Base-by-base conservation (phyloP, 495 filamentous ascomycete genomes). In the Aspergillus indologenus region DNA sequence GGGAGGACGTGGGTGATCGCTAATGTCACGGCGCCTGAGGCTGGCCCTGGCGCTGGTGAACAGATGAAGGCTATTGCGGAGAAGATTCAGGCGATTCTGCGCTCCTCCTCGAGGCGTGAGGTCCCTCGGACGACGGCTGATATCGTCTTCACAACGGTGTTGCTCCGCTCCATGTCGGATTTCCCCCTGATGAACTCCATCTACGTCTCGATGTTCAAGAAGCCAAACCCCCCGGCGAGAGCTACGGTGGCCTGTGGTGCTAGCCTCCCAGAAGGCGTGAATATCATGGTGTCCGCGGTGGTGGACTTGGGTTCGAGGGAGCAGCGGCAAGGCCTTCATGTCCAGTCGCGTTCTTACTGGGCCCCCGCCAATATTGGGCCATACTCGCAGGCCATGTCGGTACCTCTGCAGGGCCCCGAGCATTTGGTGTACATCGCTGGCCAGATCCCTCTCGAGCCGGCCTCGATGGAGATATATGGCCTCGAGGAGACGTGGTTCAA, bases 321-420 rank as follows among this genome's bases (percentile, higher is more conserved):
- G 23, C 23, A 53, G 52, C 72, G 78, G 53, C 79, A 79, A 12
- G 86, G 86, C 2, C 80, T 99, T 1, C 94, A 99, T 70, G 92
- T 99, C 3, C 95, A 98, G 68, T 91, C 89, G 17, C 81, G 89
- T 23, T 94, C 90, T 3, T 97, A 98, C 79, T 99, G 94, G 94
- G 95, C 94, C 1, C 94, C 94, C 0, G 92, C 95, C 8, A 98
- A 98, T 63, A 99, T 99, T 54, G 94, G 94, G 0, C 94, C 95
- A 0, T 99, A 99, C 70, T 95, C 91, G 14, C 94, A 99, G 74
- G 91, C 94, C 0, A 85, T 94, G 48, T 78, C 84, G 18, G 70
- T 85, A 19, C 85, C 85, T 29, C 57, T 83, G 58, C 53, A 56
- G 29, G 57, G 59, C 29, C 45, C 53, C 57, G 63, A 66, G 49